These are phyloP conservation scores for Citrus unshiu DNA, from an alignment of 345 rosid species.

Conservation along the genomic window DNA sequence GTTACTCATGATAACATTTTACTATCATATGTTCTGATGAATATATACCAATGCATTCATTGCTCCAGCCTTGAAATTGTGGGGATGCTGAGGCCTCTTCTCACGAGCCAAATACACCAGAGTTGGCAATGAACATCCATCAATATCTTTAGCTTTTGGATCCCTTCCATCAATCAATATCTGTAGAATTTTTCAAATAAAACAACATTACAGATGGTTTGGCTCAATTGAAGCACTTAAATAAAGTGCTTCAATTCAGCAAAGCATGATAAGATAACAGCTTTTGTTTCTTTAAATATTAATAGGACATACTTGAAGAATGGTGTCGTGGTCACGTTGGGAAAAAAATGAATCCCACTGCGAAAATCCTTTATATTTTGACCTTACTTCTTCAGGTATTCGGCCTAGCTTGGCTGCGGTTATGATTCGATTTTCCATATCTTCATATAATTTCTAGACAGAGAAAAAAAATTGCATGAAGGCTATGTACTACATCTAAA, in stretches of 20 bases:
- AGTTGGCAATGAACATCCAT: conserved; percentile 45
- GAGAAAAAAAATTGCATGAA: background rate
- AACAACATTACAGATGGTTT: background rate
- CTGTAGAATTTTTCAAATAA: conserved; percentile 17
- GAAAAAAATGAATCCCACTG: conserved; percentile 51
- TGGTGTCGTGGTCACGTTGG: conserved; percentile 45
- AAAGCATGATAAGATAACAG: background rate
- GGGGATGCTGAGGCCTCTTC: conserved; percentile 58
- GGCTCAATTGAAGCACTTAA: background rate
- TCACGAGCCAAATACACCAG: conserved; percentile 76
- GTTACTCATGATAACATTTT: background rate
- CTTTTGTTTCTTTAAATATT: background rate
- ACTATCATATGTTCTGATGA: background rate
- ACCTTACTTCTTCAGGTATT: conserved; percentile 35
- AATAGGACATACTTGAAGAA: conserved; percentile 48
- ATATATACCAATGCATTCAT: conserved; percentile 69
- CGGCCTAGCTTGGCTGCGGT: conserved; percentile 20
- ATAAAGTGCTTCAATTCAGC: background rate
- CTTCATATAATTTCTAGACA: conserved; percentile 38
- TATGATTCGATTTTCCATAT: conserved; percentile 50
- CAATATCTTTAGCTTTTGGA: conserved; percentile 23
- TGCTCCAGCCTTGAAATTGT: conserved; percentile 87
- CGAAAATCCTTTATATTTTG: conserved; percentile 40
- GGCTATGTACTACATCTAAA: background rate
- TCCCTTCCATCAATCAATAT: conserved; percentile 53